phyloP scores from a whole-genome alignment of 208 protist genomes.

The Trypanosoma avium region DNA sequence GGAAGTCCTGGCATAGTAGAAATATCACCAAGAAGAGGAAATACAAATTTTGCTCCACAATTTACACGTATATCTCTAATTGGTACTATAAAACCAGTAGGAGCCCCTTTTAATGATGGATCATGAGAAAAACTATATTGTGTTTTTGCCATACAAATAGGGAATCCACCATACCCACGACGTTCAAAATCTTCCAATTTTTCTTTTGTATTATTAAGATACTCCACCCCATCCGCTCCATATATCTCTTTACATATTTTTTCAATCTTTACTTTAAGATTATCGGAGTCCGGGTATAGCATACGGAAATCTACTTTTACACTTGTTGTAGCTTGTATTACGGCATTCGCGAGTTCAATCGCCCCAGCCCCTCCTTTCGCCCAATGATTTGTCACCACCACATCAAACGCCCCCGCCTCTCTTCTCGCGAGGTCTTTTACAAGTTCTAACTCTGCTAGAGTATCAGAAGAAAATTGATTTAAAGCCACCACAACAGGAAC shows the following conservation, averaged over 20 bases:
- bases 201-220: constrained; percentile 81
- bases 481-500: constrained; percentile 96
- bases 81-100: constrained; percentile 89
- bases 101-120: constrained; percentile 87
- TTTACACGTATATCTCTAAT: constrained; percentile 94
- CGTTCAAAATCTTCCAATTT: constrained; percentile 87
- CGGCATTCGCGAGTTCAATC: constrained; percentile 79
- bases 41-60: constrained; percentile 95
- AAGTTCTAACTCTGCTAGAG: constrained; percentile 84
- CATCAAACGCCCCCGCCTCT: constrained; percentile 87
- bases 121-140: constrained; percentile 96
- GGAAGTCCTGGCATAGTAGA: constrained; percentile 94
- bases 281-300: constrained; percentile 85
- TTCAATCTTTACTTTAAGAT: constrained; percentile 96
- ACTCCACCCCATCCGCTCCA: constrained; percentile 91
- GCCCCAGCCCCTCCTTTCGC: constrained; percentile 91
- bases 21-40: constrained; percentile 94
- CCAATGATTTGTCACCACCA: constrained; percentile 93
- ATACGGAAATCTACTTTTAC: constrained; percentile 86
- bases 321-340: constrained; percentile 72
- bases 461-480: constrained; percentile 95
- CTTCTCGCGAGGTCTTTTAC: constrained; percentile 62
- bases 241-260: constrained; percentile 96
- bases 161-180: constrained; percentile 80
- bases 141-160: constrained; percentile 98